Evolutionary conservation across 345 rosid species (phyloP), one percentile per base, ranked within the genome.

Genomic region (Linum usitatissimum): DNA sequence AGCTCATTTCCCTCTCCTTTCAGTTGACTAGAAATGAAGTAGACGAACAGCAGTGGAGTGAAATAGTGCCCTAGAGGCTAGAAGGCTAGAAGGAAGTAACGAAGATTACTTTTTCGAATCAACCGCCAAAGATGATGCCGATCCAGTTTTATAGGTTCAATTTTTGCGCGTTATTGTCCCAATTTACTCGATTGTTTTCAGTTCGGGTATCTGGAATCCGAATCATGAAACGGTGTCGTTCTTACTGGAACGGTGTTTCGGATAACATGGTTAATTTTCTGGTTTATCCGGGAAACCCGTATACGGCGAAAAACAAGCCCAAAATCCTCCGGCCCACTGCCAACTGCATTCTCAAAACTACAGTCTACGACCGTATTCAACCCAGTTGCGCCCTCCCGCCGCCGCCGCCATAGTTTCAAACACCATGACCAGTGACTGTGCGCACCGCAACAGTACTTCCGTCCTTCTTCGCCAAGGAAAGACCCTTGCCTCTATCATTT

Each of bases 1-100:
- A 55, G 53, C 84, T 79, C 90, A 85, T 85, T 53, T 61, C 30
- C 18, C 1, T 19, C 28, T 19, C 12, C 30, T 60, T 56, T 31
- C 19, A 0, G 58, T 6, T 51, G 15, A 9, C 36, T 54, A 2
- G n/a, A 20, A n/a, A n/a, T n/a, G 57, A n/a, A 54, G 57, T 54
- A 2, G 19, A 20, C 57, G 57, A n/a, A n/a, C 2, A 31, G 36
- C 36, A 57, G 55, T 13, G 17, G 17, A 42, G 13, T 17, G 38
- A 61, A 64, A 67, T 69, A 57, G 75, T 75, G 64, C 61, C 1
- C 15, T 60, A 63, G 63, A n/a, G n/a, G n/a, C n/a, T n/a, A n/a
- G n/a, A n/a, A n/a, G n/a, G n/a, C n/a, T n/a, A n/a, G n/a, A 77
- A 79, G 77, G 49, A 54, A 65, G 59, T 6, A n/a, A 23, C 23